Evolutionary conservation across 1,284 basidiomycete species (phyloP), one percentile per base, ranked within the genome.

Genomic region (Irpex lacteus): DNA sequence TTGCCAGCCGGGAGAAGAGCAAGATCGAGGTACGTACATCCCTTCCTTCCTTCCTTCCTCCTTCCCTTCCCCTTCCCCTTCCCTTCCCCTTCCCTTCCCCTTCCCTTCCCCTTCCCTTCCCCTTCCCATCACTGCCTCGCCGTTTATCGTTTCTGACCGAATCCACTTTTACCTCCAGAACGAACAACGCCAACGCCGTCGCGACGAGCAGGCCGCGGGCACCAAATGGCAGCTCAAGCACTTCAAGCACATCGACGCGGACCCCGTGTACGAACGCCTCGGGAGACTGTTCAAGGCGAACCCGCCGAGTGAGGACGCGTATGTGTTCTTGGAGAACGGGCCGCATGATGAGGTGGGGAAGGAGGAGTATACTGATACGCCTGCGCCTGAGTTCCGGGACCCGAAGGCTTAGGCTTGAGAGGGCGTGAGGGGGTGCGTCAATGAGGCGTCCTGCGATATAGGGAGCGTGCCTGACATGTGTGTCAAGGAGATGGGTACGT

Each of bases 1-100:
- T 83, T n/a, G 97, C 98, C 2, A 91, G 90, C 70, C 82, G 78
- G 72, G 96, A 96, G 76, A 99, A 99, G 88, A 86, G 84, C 50
- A 85, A 87, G 76, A 96, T 99, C 66, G 97, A 98, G 89, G 93
- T 92, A 70, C 60, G 81, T 74, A 6, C 21, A 26, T 26, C 26
- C 4, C 26, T 26, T 54, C 32, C 26, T 56, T 11, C 13, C 2
- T 26, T 9, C 26, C 2, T 21, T 13, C 8, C 5, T 2, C 19
- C 32, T 34, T 2, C 54, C 6, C 3, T 3, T 21, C 21, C 53
- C 54, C 26, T 55, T n/a, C n/a, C n/a, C 8, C 13, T 8, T 26
- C 3, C 26, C 19, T 21, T 13, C 8, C n/a, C n/a, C n/a, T n/a
- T n/a, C n/a, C n/a, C n/a, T n/a, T n/a, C n/a, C n/a, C n/a, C n/a